A percentile compares a stretch with the other conserved stretches of the same genome.
phyloP scores from a whole-genome alignment of 164 flowering plant species.

The Liriodendron chinense region DNA sequence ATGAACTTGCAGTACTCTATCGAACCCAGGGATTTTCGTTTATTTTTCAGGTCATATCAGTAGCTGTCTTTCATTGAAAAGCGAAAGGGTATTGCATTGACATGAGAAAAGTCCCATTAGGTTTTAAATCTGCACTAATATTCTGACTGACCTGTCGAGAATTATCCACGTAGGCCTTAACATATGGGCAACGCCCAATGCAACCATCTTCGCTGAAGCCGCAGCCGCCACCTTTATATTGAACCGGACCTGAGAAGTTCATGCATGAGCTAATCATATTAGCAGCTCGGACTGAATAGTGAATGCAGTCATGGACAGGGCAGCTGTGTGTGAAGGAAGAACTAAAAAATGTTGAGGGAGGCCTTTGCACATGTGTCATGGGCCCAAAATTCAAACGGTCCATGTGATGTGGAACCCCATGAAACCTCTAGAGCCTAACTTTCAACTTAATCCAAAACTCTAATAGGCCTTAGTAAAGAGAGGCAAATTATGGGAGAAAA shows the following conservation, averaged over 20 bases:
- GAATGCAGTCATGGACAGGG: too few relatives aligned
- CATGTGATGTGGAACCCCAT: too few relatives aligned
- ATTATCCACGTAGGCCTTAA: conserved; percentile 55
- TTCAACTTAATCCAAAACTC: too few relatives aligned
- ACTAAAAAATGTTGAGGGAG: too few relatives aligned
- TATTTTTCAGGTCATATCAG: not conserved
- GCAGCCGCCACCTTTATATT: conserved; percentile 34
- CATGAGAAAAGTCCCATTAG: not conserved
- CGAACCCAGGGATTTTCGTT: not conserved
- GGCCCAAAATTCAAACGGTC: too few relatives aligned
- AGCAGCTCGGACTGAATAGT: not conserved
- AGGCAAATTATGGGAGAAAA: too few relatives aligned
- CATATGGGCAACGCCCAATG: conserved; percentile 34
- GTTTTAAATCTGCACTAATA: not conserved
- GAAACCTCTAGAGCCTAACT: too few relatives aligned
- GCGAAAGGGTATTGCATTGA: not conserved
- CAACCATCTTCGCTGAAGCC: conserved; percentile 41
- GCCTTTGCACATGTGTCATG: too few relatives aligned
- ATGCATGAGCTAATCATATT: not conserved
- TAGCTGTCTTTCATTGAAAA: not conserved
- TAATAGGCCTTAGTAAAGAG: too few relatives aligned
- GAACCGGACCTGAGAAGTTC: conserved; percentile 37
- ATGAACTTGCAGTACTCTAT: not conserved
- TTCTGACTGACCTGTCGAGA: conserved; percentile 55
- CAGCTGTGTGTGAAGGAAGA: too few relatives aligned